Evolutionary conservation across 176 grass and related monocot species (phyloP).

Genomic region (Cenchrus purpureus): DNA sequence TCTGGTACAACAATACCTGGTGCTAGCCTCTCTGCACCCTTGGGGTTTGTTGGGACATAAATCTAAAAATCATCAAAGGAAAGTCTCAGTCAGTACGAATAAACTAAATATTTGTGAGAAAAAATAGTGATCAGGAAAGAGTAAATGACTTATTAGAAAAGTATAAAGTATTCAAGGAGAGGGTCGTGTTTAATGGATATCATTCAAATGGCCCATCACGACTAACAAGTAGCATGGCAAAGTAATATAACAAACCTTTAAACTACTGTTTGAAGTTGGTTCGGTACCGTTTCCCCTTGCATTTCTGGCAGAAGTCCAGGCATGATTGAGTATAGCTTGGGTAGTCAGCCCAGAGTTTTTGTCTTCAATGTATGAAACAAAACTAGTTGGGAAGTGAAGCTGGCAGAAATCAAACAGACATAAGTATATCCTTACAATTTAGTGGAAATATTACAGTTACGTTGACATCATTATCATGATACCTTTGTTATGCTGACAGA

Average conservation of each 20-base stretch:
- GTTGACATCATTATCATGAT: not conserved
- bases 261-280: constrained; percentile 52
- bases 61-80: constrained; percentile 39
- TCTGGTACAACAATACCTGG: constrained; percentile 63
- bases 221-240: not conserved
- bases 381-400: constrained; percentile 79
- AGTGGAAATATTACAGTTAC: not conserved
- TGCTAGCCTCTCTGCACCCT: constrained; percentile 69
- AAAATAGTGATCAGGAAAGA: not conserved
- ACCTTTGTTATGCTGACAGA: constrained; percentile 78
- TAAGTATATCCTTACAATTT: constrained; percentile 13
- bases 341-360: constrained; percentile 70
- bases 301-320: constrained; percentile 69
- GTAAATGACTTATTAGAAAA: not conserved
- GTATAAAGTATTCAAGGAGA: constrained; percentile 14
- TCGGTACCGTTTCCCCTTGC: constrained; percentile 49
- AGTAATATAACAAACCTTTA: constrained; percentile 48
- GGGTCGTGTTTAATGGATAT: not conserved
- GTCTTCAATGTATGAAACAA: constrained; percentile 63
- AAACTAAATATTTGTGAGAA: constrained; percentile 28
- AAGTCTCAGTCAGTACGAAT: constrained; percentile 11
- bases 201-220: constrained; percentile 10
- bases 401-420: constrained; percentile 47
- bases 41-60: constrained; percentile 71
- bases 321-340: constrained; percentile 69